phyloP scores from a whole-genome alignment of 1,284 basidiomycete species.

The Ustilago sp. region DNA sequence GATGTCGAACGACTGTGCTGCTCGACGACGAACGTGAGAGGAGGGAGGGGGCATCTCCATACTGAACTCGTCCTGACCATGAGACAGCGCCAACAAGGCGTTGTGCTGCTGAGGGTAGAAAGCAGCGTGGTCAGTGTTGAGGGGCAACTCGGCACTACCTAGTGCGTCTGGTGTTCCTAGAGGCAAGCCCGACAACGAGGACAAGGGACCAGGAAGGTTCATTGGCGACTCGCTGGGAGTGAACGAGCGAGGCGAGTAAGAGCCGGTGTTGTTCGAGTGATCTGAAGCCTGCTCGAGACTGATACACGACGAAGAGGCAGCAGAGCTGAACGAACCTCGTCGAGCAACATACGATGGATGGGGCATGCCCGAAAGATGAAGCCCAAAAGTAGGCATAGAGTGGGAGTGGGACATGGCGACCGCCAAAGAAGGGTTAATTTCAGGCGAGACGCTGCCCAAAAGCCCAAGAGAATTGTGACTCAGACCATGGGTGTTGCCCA shows the following conservation, averaged over 20 bases:
- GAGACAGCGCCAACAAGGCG: constrained; percentile 39
- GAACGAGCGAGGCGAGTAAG: constrained; percentile 49
- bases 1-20: constrained; percentile 49
- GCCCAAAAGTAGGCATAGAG: constrained; percentile 32
- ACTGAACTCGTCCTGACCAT: constrained; percentile 41
- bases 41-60: constrained; percentile 45
- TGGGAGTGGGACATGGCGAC: constrained; percentile 45
- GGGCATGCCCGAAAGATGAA: constrained; percentile 20
- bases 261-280: constrained; percentile 17
- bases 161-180: constrained; percentile 40
- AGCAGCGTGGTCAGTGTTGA: constrained; percentile 20
- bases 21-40: constrained; percentile 28
- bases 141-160: constrained; percentile 25
- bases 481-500: constrained; percentile 14
- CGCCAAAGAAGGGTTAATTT: constrained; percentile 18
- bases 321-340: constrained; percentile 45
- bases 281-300: constrained; percentile 37
- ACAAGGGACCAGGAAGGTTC: constrained; percentile 41
- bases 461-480: constrained; percentile 46
- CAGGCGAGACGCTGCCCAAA: constrained; percentile 35
- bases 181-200: constrained; percentile 47
- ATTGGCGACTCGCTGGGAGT: constrained; percentile 47
- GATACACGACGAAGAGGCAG: constrained; percentile 44
- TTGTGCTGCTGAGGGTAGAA: constrained; percentile 49
- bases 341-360: constrained; percentile 21